These are phyloP conservation scores for Xylaria telfairii DNA, from an alignment of 495 filamentous ascomycete species.

Conservation along the genomic window DNA sequence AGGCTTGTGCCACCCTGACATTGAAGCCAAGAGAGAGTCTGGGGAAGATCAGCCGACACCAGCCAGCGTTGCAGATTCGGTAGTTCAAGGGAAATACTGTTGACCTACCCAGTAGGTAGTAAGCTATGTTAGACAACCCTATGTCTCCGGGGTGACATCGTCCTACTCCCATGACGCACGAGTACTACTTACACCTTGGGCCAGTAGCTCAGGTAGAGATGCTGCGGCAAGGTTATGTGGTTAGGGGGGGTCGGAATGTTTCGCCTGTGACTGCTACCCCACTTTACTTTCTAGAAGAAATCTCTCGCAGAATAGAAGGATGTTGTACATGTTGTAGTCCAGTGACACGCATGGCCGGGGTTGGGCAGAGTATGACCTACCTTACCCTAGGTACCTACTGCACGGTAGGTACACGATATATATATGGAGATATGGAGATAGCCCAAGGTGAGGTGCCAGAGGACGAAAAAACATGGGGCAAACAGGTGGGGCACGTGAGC, in stretches of 20 bases:
- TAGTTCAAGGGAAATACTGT: not conserved
- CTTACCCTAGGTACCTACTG: not conserved
- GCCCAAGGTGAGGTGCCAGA: not conserved
- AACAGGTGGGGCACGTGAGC: not conserved
- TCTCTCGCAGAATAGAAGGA: not conserved
- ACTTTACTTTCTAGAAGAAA: slow-evolving; percentile 12
- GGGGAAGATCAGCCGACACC: slow-evolving; percentile 15
- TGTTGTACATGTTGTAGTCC: no score
- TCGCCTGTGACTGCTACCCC: not conserved
- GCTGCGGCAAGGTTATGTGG: not conserved
- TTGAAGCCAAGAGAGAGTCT: not conserved
- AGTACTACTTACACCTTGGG: not conserved
- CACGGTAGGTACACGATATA: not conserved
- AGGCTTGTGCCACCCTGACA: slow-evolving; percentile 2
- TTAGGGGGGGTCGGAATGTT: not conserved
- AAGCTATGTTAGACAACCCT: slow-evolving; percentile 7
- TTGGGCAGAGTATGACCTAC: not conserved
- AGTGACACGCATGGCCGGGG: not conserved
- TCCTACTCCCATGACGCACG: slow-evolving; percentile 1
- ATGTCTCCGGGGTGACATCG: slow-evolving; percentile 17
- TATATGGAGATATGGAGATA: no score
- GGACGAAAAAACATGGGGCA: slow-evolving; percentile 11
- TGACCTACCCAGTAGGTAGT: not conserved
- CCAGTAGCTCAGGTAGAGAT: not conserved
- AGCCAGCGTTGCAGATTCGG: slow-evolving; percentile 7